Evolutionary conservation across 2,329 filamentous ascomycete species (phyloP).

Genomic region (Aspergillus tamarii): DNA sequence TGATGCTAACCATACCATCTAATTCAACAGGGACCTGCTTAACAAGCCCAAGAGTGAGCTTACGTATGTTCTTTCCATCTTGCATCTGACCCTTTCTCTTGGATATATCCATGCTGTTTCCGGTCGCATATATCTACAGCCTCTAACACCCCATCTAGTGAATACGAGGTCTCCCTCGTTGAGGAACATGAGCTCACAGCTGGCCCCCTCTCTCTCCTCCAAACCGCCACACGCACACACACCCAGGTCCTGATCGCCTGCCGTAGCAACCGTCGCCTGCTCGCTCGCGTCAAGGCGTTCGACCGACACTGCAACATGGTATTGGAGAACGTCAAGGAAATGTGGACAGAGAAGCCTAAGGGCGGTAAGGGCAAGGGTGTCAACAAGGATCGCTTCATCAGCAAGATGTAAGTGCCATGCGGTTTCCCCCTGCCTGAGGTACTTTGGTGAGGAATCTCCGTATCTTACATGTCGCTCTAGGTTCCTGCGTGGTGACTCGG

Average conservation of each 20-base stretch:
- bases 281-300: conserved; percentile 97
- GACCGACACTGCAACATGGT: conserved; percentile 99
- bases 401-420: conserved; percentile 75
- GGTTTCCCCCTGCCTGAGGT: too few species aligned
- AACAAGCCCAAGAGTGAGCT: conserved; percentile 87
- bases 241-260: conserved; percentile 96
- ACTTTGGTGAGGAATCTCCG: background rate
- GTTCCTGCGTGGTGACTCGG: conserved; percentile 84
- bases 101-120: conserved; percentile 14
- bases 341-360: conserved; percentile 97
- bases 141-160: conserved; percentile 55
- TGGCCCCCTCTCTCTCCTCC: conserved; percentile 87
- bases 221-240: conserved; percentile 93
- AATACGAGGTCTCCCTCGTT: conserved; percentile 85
- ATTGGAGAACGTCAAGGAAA: conserved; percentile 95
- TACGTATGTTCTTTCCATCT: conserved; percentile 65
- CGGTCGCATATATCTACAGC: conserved; percentile 23
- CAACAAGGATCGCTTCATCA: conserved; percentile 98
- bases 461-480: conserved; percentile 44
- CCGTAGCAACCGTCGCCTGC: conserved; percentile 96
- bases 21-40: conserved; percentile 72
- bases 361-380: conserved; percentile 89
- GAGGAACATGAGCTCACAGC: conserved; percentile 80
- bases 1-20: conserved; percentile 34
- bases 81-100: conserved; percentile 5